Base-by-base conservation (phyloP, 2,329 filamentous ascomycete species). In the Claviceps pazoutovae region DNA sequence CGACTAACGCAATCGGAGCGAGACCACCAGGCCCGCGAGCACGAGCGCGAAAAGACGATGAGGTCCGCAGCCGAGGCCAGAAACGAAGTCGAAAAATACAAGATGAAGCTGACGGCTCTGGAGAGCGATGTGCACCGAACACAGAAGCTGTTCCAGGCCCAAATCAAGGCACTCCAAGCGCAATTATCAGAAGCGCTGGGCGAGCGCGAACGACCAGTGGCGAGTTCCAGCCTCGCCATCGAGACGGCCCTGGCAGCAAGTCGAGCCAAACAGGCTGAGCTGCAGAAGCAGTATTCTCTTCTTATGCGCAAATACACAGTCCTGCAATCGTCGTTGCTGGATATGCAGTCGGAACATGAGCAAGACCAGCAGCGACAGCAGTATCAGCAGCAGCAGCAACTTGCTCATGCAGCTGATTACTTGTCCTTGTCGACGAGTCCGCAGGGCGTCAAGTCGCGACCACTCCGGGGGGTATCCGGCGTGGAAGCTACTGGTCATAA, bases 21-120 rank as follows among this genome's bases (percentile, higher is more conserved):
- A 2, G 76, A 81, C 46, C 77, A 78, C 51, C 82, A 88, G 60
- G 78, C 79, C 43, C 75, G 75, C 45, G 81, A 88, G 58, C 69
- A 76, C 37, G 78, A 82, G 54, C 74, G 79, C 42, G 73, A 82
- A 51, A 67, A 68, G 19, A 74, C 78, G 1, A 72, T 78, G 46
- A 73, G 76, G n/a, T 74, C 77, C 30, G 77, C 80, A 1, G 75
- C 78, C 16, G 71, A 77, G 34, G 73, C 83, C 13, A 73, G 80
- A 39, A 77, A 73, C 51, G 75, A 79, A 49, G 73, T 82, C 6
- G 75, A 83, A 56, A 70, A 75, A 51, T 69, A 85, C 21, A 72
- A 74, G 46, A 69, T 82, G 68, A 75, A 80, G 56, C 67, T 89
- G 55, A 67, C 63, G 43, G 74, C 72, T 5, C 68, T 68, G 19